Base-by-base conservation (phyloP, 2,329 filamentous ascomycete species). In the Fonsecaea pugnacius region DNA sequence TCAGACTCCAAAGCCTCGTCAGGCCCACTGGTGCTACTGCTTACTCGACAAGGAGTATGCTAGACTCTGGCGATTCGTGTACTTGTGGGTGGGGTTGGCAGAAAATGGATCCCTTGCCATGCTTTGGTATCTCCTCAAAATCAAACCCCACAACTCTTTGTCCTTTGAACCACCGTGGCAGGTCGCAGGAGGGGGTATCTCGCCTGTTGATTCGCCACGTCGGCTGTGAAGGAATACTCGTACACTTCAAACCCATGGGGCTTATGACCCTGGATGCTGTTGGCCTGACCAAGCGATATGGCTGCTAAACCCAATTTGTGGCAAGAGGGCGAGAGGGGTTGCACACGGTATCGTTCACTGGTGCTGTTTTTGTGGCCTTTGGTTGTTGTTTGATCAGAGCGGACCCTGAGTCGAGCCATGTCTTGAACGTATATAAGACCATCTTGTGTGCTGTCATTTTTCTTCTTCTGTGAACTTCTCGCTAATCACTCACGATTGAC, bases 11-110 rank as follows among this genome's bases (percentile, higher is more conserved):
- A 48, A 43, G 33, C 9, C 27, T 60, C 50, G 50, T 24, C 36
- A 35, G 35, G 36, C 21, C 59, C 51, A n/a, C 50, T 32, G 12
- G 51, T n/a, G 51, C 21, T 61, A 50, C 51, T 55, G 30, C 50
- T 61, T 48, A 61, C 51, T 55, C 52, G 30, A 38, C 52, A 55
- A 10, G 43, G 43, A 48, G 12, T 24, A 10, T 24, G 9, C 16
- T 18, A 27, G 43, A 27, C 9, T 14, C 10, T 46, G 40, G 40
- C 18, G 5, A 18, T n/a, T 10, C 40, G 57, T 40, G 52, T 9
- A 5, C 35, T 36, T 35, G n/a, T 53, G n/a, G 51, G 27, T 48
- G 43, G 43, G 43, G 43, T 48, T 14, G 8, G 18, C 27, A 30
- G 40, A 18, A 10, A 21, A 7, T 46, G 18, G 52, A 36, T 14